phyloP scores from a whole-genome alignment of 768 basidiomycete genomes.

The Rossbeevera mucosa region DNA sequence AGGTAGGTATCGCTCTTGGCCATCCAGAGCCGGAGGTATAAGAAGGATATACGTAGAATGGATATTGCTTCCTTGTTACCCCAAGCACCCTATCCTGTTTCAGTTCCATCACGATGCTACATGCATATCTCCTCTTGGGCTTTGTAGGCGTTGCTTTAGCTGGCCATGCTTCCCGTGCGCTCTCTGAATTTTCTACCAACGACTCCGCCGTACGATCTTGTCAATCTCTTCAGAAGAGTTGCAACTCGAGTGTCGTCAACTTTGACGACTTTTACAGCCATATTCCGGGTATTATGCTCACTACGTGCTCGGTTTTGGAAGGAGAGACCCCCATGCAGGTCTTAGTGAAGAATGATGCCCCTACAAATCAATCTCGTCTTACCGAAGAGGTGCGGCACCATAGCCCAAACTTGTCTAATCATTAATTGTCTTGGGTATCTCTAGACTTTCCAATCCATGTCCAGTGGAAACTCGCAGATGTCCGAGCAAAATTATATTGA shows the following conservation, averaged over 20 bases:
- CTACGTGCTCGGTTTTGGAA: constrained; percentile 5
- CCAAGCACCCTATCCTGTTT: neutral
- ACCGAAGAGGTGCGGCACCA: constrained; percentile 9
- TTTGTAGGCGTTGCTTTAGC: constrained; percentile 5
- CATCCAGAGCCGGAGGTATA: neutral
- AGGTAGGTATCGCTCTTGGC: neutral
- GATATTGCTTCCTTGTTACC: neutral
- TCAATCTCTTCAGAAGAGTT: constrained; percentile 16
- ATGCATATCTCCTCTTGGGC: neutral
- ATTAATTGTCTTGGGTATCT: neutral
- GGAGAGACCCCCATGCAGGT: constrained; percentile 4
- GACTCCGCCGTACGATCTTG: constrained; percentile 4
- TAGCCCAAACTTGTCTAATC: neutral
- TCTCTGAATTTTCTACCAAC: constrained; percentile 10
- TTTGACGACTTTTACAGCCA: constrained; percentile 18
- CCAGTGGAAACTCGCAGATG: constrained; percentile 19
- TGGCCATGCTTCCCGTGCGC: neutral
- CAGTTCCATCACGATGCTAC: constrained; percentile 1
- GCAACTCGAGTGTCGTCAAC: constrained; percentile 17
- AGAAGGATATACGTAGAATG: neutral
- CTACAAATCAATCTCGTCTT: constrained; percentile 15
- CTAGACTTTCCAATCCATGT: constrained; percentile 18
- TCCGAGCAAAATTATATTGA: constrained; percentile 22
- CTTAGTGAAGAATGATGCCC: constrained; percentile 7
- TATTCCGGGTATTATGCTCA: constrained; percentile 19